A percentile compares a stretch with the other conserved stretches of the same genome.
Conservation (phyloP, 2,329 filamentous ascomycete genomes). For the Dothidotthia symphoricarpi region DNA sequence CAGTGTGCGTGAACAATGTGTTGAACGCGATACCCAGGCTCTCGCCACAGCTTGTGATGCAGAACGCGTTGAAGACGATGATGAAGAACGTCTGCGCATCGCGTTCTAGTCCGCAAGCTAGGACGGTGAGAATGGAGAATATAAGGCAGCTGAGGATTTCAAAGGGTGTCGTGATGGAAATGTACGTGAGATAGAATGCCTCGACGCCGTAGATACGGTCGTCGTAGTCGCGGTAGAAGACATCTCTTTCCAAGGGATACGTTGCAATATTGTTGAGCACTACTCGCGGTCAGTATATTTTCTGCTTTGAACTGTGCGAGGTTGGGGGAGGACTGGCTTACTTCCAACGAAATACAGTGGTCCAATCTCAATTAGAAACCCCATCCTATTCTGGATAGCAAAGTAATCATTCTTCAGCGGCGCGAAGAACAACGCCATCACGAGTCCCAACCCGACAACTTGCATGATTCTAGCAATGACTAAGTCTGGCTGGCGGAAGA, state of each 20-base stretch:
- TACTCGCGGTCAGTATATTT: too few species aligned
- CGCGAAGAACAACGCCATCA: slow-evolving; percentile 58
- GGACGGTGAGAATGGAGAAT: slow-evolving; percentile 62
- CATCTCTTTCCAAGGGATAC: slow-evolving; percentile 69
- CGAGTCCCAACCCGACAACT: slow-evolving; percentile 38
- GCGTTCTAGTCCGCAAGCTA: slow-evolving; percentile 64
- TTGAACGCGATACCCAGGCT: slow-evolving; percentile 78
- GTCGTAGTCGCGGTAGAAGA: slow-evolving; percentile 74
- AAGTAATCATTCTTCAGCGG: slow-evolving; percentile 68
- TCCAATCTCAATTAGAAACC: slow-evolving; percentile 69
- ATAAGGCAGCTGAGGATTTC: slow-evolving; percentile 65
- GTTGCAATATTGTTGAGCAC: slow-evolving; percentile 75
- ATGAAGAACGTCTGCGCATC: slow-evolving; percentile 66
- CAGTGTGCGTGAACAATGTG: slow-evolving; percentile 70
- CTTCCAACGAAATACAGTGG: slow-evolving; percentile 71
- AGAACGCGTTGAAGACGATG: slow-evolving; percentile 67
- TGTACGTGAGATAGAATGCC: slow-evolving; percentile 69
- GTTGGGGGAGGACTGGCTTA: slow-evolving; percentile 17
- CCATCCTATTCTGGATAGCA: slow-evolving; percentile 69
- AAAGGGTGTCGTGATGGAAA: slow-evolving; percentile 68
- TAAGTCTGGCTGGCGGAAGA: slow-evolving; percentile 41
- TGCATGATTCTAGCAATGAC: slow-evolving; percentile 41
- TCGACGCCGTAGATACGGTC: slow-evolving; percentile 70
- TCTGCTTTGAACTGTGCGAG: too few species aligned
- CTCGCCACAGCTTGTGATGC: slow-evolving; percentile 72